Evolutionary conservation across 305 asterid species (phyloP), one percentile per base, ranked within the genome.

Genomic region (Rubia balearica): DNA sequence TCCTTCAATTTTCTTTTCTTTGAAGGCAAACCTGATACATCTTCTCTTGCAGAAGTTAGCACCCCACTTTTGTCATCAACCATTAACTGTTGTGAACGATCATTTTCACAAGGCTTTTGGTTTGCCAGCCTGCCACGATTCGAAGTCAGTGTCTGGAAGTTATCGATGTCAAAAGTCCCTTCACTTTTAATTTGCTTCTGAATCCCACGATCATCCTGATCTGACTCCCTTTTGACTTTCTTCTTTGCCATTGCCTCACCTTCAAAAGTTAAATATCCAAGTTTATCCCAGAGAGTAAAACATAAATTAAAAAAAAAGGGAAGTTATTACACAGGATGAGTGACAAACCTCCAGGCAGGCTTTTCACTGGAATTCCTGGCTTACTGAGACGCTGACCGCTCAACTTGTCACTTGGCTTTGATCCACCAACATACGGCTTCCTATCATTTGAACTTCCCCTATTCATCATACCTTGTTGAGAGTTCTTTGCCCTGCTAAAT

Each of bases 1-100:
- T 83, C 88, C 85, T 76, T 85, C 70, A 85, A 68, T 71, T 86
- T 86, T 82, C 89, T 84, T 83, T 81, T 89, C 83, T 86, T 85
- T 51, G 71, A 63, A 74, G 86, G 76, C 42, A 87, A 74, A 77
- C 78, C 85, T 74, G 79, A 82, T 75, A 41, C 74, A 21, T 41
- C 67, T 65, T 83, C 82, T 57, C 71, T 81, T 62, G 73, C 79
- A 79, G 74, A 69, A 71, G 75, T 71, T 76, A 70, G 88, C 65
- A 79, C 42, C 56, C 75, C 83, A 49, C 74, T 84, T 61, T 63
- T 75, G 74, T 76, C 80, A 64, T 66, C 80, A 61, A 81, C 76
- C 61, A 74, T 73, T 78, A 78, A 55, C 70, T 80, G 86, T 73
- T 76, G 77, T 70, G 73, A 61, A 53, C 48, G 43, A 65, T 67